A percentile compares a stretch with the other conserved stretches of the same genome.
phyloP scores from a whole-genome alignment of 495 filamentous ascomycete species.

The Xylaria scruposa region DNA sequence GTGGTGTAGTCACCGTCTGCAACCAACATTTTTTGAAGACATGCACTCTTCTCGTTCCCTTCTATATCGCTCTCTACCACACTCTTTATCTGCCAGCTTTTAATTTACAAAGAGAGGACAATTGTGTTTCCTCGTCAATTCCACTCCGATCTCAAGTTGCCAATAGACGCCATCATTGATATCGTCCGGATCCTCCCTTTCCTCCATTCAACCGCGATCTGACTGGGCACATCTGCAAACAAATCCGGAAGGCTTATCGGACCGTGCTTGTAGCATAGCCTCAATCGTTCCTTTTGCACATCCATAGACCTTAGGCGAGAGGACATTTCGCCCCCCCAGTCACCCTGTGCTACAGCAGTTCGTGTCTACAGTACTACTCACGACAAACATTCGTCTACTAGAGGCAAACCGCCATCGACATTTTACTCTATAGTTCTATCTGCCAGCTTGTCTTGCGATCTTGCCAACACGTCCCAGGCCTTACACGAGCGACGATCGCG shows the following conservation, averaged over 20 bases:
- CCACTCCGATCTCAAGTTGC: neutral
- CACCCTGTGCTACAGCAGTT: neutral
- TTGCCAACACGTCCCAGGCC: neutral
- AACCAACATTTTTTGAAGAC: neutral
- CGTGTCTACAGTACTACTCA: neutral
- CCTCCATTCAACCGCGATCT: neutral
- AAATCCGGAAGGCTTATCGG: slow-evolving; percentile 18
- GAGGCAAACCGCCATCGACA: neutral
- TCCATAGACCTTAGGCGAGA: slow-evolving; percentile 1
- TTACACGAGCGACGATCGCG: neutral
- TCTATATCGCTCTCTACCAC: slow-evolving; percentile 5
- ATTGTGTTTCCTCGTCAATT: slow-evolving; percentile 1
- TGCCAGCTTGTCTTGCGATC: neutral
- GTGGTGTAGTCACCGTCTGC: neutral
- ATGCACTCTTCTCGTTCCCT: slow-evolving; percentile 1
- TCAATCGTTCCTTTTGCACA: slow-evolving; percentile 17
- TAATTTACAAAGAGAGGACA: slow-evolving; percentile 5
- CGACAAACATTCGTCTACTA: neutral
- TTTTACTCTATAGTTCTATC: slow-evolving; percentile 1
- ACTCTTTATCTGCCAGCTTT: neutral
- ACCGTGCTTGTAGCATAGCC: slow-evolving; percentile 19
- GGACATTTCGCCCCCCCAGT: neutral
- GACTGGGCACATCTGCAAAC: slow-evolving; percentile 21
- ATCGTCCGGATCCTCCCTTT: neutral
- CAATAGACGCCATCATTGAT: slow-evolving; percentile 11